Conservation (phyloP, 1,284 basidiomycete species). For the Apiotrichum montevideense region DNA sequence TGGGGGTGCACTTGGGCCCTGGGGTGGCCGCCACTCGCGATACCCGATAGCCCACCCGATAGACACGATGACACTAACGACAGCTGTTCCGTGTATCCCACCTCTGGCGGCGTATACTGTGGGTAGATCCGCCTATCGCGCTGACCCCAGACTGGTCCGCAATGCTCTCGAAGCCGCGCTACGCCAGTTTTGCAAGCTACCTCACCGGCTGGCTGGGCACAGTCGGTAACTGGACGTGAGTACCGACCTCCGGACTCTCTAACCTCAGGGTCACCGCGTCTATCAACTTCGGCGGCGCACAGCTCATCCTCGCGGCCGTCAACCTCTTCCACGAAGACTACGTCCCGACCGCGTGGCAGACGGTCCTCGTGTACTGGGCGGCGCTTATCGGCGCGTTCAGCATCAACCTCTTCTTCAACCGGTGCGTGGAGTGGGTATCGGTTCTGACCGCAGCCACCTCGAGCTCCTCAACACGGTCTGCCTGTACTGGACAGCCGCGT, state of each 20-base stretch:
- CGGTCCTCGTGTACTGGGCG: conserved; percentile 48
- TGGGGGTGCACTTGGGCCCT: no score
- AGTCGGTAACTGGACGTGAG: conserved; percentile 50
- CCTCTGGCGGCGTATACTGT: conserved; percentile 50
- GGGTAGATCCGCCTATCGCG: conserved; percentile 1
- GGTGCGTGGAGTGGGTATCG: conserved; percentile 31
- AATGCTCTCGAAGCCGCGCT: conserved; percentile 47
- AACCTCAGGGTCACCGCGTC: conserved; percentile 45
- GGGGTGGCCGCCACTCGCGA: no score
- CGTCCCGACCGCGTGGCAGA: conserved; percentile 47
- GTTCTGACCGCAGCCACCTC: conserved; percentile 24
- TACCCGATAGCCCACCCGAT: background rate
- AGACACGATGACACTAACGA: background rate
- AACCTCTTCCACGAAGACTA: conserved; percentile 47
- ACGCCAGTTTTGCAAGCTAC: conserved; percentile 47
- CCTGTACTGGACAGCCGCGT: conserved; percentile 48
- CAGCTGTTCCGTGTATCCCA: conserved; percentile 49
- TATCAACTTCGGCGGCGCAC: conserved; percentile 50
- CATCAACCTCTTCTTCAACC: conserved; percentile 45
- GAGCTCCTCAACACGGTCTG: conserved; percentile 45
- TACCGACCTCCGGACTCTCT: conserved; percentile 45
- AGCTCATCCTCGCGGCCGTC: conserved; percentile 49
- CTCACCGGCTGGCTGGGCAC: conserved; percentile 50
- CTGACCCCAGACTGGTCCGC: conserved; percentile 44
- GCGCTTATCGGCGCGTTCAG: conserved; percentile 42